Base-by-base conservation (phyloP, 805 yeast genomes). In the Starmerella powellii region DNA sequence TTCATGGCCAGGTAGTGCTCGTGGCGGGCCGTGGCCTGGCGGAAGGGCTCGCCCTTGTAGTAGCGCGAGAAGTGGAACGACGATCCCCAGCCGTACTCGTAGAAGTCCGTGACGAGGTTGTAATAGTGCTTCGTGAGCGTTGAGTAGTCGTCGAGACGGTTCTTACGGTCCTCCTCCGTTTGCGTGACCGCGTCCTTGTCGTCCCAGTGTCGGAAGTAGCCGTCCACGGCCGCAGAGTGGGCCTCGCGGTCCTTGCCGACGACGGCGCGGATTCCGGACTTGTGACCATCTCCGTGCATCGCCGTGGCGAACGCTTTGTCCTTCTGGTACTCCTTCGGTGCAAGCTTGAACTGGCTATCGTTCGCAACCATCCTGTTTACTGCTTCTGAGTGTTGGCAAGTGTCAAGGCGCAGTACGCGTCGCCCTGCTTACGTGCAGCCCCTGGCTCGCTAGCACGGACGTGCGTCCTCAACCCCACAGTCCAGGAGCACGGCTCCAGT, bases 51-150 rank as follows among this genome's bases (percentile, higher is more conserved):
- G 50, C 96, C 96, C 60, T 70, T 72, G 70, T 84, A 88, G 69
- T 80, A 91, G 57, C 95, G 78, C 32, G 94, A 83, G 64, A 91
- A 91, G 65, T 91, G 98, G 84, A 91, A 91, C 13, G 95, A 84
- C 15, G 95, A 73, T 52, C 98, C 98, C 98, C 98, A 91, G 38
- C 98, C 98, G 64, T 91, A 88, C 68, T 91, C 98, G 71, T 91
- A 91, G 58, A 91, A 91, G 65, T 88, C 98, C 23, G 98, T 91
- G 38, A 84, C 96, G 60, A 88, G 76, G 67, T 91, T 91, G 71
- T 88, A 88, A 72, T 88, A 88, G 61, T 91, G 94, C 63, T 83
- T 87, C 42, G 98, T 91, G 55, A 86, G 73, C 52, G 80, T 78
- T 45, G 94, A 82, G 68, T 88, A 88, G 64, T 87, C 95, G 31